Evolutionary conservation across 1,284 basidiomycete species (phyloP), one percentile per base, ranked within the genome.

Genomic region (Phylloporus sp.): DNA sequence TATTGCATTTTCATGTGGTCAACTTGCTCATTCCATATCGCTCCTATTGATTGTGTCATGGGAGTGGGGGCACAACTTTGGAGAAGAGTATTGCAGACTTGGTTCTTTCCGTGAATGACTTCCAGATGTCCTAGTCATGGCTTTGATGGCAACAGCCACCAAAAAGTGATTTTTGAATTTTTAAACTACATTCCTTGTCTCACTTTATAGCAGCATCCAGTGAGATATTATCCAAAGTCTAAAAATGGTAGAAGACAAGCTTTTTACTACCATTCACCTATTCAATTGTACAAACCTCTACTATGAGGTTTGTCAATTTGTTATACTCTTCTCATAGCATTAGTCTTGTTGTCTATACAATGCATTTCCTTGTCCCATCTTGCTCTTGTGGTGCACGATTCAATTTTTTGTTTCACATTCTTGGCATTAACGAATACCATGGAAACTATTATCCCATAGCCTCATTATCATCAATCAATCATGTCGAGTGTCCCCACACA

Each of bases 51-150:
- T 46, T n/a, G 42, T n/a, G 62, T 17, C 28, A 29, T 67, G 92
- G 90, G 93, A 94, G 81, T 95, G 93, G 93, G 93, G 93, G 0
- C 90, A 91, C 56, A 86, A 91, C 60, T 94, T 95, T 70, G 84
- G 93, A 37, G 82, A 78, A 32, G 88, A 91, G 56, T 96, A 94
- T 72, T 80, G 91, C 50, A 83, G 81, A 42, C 81, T 96, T 8
- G 91, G 91, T 10, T 78, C 79, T 28, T 93, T 96, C 73, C 83
- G 93, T 2, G 78, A 85, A 37, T 80, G 80, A 26, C 95, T 89
- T 71, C 86, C 86, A 0, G 80, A 82, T 57, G 84, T 95, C 1
- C 94, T 94, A 0, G 90, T 96, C 65, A 95, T 94, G 84, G 91
- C 91, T 8, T 76, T 93, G n/a, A 93, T 92, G 1, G 90, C 92